Evolutionary conservation across 2,329 filamentous ascomycete species (phyloP).

Genomic region (Trichoderma atroviride): DNA sequence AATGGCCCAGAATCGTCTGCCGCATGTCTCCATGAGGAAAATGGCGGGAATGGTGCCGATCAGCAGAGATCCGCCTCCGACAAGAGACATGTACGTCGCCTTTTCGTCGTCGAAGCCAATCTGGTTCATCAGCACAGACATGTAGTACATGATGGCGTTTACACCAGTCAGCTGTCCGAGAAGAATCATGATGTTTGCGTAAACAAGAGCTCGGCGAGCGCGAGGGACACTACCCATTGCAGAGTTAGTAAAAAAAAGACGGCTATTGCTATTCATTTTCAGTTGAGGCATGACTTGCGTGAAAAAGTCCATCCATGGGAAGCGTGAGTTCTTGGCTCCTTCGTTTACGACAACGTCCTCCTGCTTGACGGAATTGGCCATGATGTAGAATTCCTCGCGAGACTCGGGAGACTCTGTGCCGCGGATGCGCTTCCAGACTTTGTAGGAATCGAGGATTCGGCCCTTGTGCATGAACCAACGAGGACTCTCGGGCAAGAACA

Average conservation of each 20-base stretch:
- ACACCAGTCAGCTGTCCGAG: conserved; percentile 72
- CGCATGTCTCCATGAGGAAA: conserved; percentile 71
- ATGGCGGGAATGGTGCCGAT: conserved; percentile 69
- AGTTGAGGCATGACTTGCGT: conserved; percentile 44
- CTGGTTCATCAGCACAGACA: conserved; percentile 67
- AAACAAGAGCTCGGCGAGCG: conserved; percentile 66
- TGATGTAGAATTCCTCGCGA: conserved; percentile 71
- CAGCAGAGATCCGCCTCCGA: conserved; percentile 68
- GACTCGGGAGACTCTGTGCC: conserved; percentile 59
- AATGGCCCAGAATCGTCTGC: conserved; percentile 74
- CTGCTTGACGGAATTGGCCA: conserved; percentile 63
- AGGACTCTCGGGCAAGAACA: conserved; percentile 71
- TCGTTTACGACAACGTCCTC: conserved; percentile 58
- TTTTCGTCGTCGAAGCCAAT: conserved; percentile 66
- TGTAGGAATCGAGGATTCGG: conserved; percentile 48
- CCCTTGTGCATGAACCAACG: conserved; percentile 72
- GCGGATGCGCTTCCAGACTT: conserved; percentile 73
- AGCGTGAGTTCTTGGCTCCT: conserved; percentile 56
- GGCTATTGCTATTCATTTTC: fast-evolving
- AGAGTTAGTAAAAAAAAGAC: background rate
- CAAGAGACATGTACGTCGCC: conserved; percentile 73
- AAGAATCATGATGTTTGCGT: conserved; percentile 71
- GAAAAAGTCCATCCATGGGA: conserved; percentile 74
- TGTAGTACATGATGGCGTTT: conserved; percentile 73
- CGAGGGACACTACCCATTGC: conserved; percentile 53